Evolutionary conservation across 176 grass and related monocot species (phyloP).

Genomic region (Eragrostis nindensis): DNA sequence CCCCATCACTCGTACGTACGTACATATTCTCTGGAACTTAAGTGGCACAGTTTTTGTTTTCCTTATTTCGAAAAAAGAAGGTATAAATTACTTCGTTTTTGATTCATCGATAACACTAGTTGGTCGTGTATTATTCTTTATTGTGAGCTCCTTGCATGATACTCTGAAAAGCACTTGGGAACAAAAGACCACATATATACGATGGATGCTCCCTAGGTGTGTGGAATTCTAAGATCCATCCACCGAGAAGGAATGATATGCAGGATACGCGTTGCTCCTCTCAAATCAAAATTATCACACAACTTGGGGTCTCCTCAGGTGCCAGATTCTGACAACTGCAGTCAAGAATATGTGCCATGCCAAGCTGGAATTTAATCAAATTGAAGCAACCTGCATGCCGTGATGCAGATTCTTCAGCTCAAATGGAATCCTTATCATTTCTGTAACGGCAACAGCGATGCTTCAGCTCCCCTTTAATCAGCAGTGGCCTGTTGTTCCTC

Average conservation of each 20-base stretch:
- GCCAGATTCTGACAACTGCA: constrained; percentile 32
- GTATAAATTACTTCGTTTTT: neutral
- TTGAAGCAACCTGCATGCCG: constrained; percentile 3
- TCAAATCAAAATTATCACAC: constrained; percentile 48
- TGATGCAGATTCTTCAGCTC: neutral
- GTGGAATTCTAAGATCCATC: constrained; percentile 28
- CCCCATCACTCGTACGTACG: neutral
- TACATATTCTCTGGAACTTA: neutral
- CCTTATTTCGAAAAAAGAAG: neutral
- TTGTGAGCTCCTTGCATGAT: constrained; percentile 1
- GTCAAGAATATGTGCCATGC: constrained; percentile 32
- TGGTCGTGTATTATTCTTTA: neutral
- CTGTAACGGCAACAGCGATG: constrained; percentile 3
- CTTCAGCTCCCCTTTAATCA: neutral
- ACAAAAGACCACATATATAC: neutral
- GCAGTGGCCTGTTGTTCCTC: constrained; percentile 21
- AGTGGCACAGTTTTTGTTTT: neutral
- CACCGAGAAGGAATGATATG: constrained; percentile 1
- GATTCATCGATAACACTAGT: neutral
- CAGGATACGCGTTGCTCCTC: neutral
- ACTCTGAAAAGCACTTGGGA: neutral
- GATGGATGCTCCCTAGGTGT: neutral
- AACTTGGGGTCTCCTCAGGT: constrained; percentile 33
- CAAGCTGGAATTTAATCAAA: neutral
- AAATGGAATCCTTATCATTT: constrained; percentile 48